These are phyloP conservation scores for Aspergillus bombycis DNA, from an alignment of 2,329 filamentous ascomycete genomes.

Conservation along the genomic window DNA sequence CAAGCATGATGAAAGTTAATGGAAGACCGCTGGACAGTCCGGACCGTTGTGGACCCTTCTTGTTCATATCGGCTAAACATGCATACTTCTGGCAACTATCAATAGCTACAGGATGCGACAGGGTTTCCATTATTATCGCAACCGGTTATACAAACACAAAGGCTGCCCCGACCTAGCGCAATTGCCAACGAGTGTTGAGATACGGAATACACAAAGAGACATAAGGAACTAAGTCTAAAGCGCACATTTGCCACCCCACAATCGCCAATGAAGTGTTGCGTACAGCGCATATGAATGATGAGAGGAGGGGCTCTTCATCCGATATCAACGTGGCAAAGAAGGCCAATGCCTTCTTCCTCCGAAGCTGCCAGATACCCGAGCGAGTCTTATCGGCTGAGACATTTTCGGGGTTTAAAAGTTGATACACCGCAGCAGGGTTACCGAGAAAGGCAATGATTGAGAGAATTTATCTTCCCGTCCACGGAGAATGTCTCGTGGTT, in stretches of 20 bases:
- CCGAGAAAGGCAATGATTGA: not conserved
- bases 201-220: not conserved
- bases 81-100: not conserved
- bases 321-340: not conserved
- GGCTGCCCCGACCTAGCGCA: not conserved
- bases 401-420: not conserved
- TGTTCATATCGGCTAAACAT: not conserved
- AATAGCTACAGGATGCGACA: not conserved
- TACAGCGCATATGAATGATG: not conserved
- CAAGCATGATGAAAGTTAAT: not conserved
- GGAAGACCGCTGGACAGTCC: not conserved
- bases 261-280: not conserved
- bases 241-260: not conserved
- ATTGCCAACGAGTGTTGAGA: not conserved
- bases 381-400: not conserved
- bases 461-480: not conserved
- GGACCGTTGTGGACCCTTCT: not conserved
- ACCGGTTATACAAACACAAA: not conserved
- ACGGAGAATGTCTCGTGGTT: not conserved
- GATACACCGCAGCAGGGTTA: not conserved
- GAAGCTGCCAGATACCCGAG: not conserved
- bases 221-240: not conserved
- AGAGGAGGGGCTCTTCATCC: no score
- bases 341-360: not conserved
- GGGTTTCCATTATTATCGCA: not conserved